These are phyloP conservation scores for Kickxella alabastrina DNA, from an alignment of 192 early-diverging fungal genomes.

Conservation along the genomic window DNA sequence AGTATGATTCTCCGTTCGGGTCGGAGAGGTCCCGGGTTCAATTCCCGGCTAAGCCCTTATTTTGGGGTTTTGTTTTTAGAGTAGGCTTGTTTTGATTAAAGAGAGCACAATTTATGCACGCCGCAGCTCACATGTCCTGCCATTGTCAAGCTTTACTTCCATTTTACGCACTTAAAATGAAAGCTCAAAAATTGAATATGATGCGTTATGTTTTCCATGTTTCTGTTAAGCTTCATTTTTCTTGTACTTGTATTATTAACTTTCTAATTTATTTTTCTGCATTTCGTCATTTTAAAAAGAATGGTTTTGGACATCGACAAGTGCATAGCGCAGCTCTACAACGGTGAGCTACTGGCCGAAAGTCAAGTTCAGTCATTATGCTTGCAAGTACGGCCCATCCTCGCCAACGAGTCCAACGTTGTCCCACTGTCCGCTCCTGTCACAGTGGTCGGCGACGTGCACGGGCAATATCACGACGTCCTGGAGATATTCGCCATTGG, in stretches of 20 bases:
- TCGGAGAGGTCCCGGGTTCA: slow-evolving; percentile 54
- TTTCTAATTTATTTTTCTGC: too few species aligned
- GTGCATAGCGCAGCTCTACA: slow-evolving; percentile 73
- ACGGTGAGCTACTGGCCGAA: slow-evolving; percentile 71
- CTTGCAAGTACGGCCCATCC: slow-evolving; percentile 69
- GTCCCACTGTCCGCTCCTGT: slow-evolving; percentile 78
- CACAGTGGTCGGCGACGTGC: slow-evolving; percentile 89
- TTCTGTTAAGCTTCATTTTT: too few species aligned
- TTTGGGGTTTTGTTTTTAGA: neutral
- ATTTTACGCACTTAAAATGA: too few species aligned
- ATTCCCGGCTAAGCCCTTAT: slow-evolving; percentile 42
- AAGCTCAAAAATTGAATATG: too few species aligned
- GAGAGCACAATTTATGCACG: too few species aligned
- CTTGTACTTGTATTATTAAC: too few species aligned
- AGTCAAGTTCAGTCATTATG: slow-evolving; percentile 76
- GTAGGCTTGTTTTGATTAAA: too few species aligned
- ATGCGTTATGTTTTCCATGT: too few species aligned
- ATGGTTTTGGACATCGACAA: slow-evolving; percentile 62
- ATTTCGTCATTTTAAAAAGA: too few species aligned
- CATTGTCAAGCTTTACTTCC: too few species aligned
- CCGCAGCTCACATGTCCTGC: too few species aligned
- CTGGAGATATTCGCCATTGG: slow-evolving; percentile 94
- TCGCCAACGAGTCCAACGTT: slow-evolving; percentile 84
- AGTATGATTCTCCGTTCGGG: slow-evolving; percentile 54
- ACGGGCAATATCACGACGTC: slow-evolving; percentile 92